A percentile compares a stretch with the other conserved stretches of the same genome.
These are phyloP conservation scores for Stevia rebaudiana DNA, from an alignment of 140 eudicot species.

Conservation along the genomic window DNA sequence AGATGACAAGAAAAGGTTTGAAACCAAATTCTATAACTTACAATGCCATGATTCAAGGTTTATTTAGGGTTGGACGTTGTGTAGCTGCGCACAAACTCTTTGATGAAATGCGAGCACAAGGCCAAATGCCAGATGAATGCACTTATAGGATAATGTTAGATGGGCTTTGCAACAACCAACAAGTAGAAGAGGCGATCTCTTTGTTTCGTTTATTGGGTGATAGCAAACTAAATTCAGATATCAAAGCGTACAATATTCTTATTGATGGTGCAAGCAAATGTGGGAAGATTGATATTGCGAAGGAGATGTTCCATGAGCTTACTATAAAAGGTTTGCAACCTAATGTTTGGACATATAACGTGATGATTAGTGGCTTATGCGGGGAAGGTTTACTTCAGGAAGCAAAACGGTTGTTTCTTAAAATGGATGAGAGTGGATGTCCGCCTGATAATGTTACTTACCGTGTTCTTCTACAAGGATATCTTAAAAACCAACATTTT, in stretches of 20 bases:
- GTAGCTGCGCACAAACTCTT: constrained; percentile 16
- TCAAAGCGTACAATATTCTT: constrained; percentile 2
- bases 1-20: constrained; percentile 7
- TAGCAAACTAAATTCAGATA: constrained; percentile 2
- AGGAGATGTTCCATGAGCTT: not conserved
- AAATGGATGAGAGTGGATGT: constrained; percentile 24
- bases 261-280: constrained; percentile 13
- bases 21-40: not conserved
- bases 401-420: not conserved
- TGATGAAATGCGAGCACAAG: constrained; percentile 16
- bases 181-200: constrained; percentile 15
- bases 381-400: constrained; percentile 5
- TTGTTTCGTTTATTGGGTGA: constrained; percentile 4
- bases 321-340: not conserved
- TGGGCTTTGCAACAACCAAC: constrained; percentile 17
- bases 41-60: constrained; percentile 14
- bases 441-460: constrained; percentile 22
- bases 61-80: constrained; percentile 7
- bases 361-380: constrained; percentile 18
- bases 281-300: constrained; percentile 14
- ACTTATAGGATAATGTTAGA: constrained; percentile 9
- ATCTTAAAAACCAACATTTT: constrained; percentile 1
- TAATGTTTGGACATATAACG: not conserved
- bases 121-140: not conserved
- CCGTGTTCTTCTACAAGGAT: constrained; percentile 19